These are phyloP conservation scores for Betula pendula DNA, from an alignment of 306 rosid species.

Conservation along the genomic window DNA sequence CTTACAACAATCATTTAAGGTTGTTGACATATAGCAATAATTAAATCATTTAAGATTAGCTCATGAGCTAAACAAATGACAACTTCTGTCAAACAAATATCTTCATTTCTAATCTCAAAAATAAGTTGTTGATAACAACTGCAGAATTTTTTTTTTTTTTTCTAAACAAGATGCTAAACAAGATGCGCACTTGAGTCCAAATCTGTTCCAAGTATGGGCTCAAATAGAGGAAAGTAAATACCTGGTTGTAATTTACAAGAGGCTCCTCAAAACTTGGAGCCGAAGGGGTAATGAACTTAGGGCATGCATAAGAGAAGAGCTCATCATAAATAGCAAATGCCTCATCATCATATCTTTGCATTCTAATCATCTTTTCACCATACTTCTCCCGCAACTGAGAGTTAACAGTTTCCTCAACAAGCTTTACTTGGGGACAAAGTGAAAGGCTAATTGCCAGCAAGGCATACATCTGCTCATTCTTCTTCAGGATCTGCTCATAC, in stretches of 20 bases:
- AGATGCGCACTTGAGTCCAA: conserved; percentile 5
- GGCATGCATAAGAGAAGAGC: conserved; percentile 97
- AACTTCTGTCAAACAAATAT: neutral
- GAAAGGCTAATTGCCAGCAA: conserved; percentile 91
- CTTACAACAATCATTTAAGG: too few species aligned
- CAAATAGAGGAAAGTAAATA: conserved; percentile 28
- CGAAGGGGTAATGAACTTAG: conserved; percentile 97
- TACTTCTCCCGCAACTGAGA: conserved; percentile 90
- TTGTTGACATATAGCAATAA: neutral
- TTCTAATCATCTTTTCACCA: conserved; percentile 93
- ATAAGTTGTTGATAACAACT: neutral
- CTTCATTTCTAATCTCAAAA: neutral
- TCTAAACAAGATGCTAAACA: neutral
- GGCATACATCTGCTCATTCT: conserved; percentile 99
- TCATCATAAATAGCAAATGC: conserved; percentile 94
- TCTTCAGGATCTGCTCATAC: conserved; percentile 91
- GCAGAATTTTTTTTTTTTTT: too few species aligned
- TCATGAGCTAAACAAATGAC: neutral
- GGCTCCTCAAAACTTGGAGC: conserved; percentile 96
- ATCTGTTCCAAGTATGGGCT: neutral
- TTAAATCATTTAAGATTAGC: neutral
- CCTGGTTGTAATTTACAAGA: conserved; percentile 92
- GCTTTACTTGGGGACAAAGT: conserved; percentile 84
- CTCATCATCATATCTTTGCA: conserved; percentile 92
- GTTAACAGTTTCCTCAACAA: conserved; percentile 90